phyloP scores from a whole-genome alignment of 208 protist genomes.

The Wallacemonas collosoma region DNA sequence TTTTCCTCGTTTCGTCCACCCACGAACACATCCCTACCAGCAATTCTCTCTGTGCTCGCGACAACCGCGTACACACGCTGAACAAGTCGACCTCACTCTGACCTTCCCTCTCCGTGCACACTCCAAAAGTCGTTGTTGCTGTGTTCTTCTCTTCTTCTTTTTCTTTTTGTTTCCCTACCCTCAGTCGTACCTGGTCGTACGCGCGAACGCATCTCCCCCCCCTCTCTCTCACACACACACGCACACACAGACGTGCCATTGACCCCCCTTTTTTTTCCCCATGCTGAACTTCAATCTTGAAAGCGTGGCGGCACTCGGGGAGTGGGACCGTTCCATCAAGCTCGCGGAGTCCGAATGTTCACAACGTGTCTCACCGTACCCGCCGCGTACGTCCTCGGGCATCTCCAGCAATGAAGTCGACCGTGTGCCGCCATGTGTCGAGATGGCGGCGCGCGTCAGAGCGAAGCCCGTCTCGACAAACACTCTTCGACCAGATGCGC shows the following conservation, averaged over 20 bases:
- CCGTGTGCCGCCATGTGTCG: too few relatives aligned
- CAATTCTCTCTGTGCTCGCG: too few relatives aligned
- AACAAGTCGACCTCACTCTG: not conserved
- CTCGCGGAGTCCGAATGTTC: not conserved
- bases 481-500: too few relatives aligned
- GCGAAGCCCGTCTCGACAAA: too few relatives aligned
- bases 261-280: too few relatives aligned
- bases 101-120: not conserved
- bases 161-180: not conserved
- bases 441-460: too few relatives aligned
- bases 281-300: not conserved
- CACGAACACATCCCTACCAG: not conserved
- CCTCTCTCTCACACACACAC: too few relatives aligned
- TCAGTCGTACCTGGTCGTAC: not conserved
- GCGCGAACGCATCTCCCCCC: too few relatives aligned
- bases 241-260: too few relatives aligned
- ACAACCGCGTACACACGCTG: too few relatives aligned
- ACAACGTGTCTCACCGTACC: not conserved
- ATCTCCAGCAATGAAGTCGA: too few relatives aligned
- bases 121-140: not conserved
- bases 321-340: constrained; percentile 10
- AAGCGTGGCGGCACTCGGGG: not conserved
- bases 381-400: not conserved
- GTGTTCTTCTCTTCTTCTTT: not conserved
- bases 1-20: not conserved